Conservation (phyloP, 345 rosid species). For the Salix viminalis region DNA sequence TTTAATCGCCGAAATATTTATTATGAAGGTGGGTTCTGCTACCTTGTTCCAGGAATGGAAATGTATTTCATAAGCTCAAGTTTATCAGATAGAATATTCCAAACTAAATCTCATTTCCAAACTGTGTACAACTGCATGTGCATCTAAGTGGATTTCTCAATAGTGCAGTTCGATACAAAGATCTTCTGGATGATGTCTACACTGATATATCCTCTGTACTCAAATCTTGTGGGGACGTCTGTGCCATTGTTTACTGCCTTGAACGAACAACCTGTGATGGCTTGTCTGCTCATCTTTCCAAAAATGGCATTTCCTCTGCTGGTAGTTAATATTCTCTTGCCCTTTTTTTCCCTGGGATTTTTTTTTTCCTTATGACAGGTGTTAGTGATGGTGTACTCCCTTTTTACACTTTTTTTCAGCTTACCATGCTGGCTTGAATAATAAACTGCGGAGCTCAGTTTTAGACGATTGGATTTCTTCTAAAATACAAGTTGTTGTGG, state of each 20-base stretch:
- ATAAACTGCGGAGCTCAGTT: conserved; percentile 69
- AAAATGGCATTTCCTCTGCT: conserved; percentile 75
- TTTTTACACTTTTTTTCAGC: conserved; percentile 44
- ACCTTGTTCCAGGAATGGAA: not conserved
- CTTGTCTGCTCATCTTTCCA: conserved; percentile 69
- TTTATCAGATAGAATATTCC: not conserved
- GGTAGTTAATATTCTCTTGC: conserved; percentile 37
- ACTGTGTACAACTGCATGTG: conserved; percentile 3
- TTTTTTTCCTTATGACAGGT: not conserved
- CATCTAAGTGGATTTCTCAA: conserved; percentile 34
- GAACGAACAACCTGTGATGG: conserved; percentile 90
- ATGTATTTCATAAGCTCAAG: too few species aligned
- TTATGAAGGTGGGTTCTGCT: conserved; percentile 66
- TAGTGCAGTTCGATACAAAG: conserved; percentile 83
- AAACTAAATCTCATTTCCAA: not conserved
- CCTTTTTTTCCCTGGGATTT: not conserved
- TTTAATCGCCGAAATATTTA: conserved; percentile 90
- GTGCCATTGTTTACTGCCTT: conserved; percentile 92
- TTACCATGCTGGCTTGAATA: conserved; percentile 87
- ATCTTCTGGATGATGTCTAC: conserved; percentile 69
- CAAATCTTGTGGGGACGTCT: conserved; percentile 62
- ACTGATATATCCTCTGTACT: conserved; percentile 64
- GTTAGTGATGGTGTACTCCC: not conserved
- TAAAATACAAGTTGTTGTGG: conserved; percentile 88
- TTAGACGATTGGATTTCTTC: conserved; percentile 93